Conservation (phyloP, 2,329 filamentous ascomycete genomes). For the Trichoderma oligosporum region DNA sequence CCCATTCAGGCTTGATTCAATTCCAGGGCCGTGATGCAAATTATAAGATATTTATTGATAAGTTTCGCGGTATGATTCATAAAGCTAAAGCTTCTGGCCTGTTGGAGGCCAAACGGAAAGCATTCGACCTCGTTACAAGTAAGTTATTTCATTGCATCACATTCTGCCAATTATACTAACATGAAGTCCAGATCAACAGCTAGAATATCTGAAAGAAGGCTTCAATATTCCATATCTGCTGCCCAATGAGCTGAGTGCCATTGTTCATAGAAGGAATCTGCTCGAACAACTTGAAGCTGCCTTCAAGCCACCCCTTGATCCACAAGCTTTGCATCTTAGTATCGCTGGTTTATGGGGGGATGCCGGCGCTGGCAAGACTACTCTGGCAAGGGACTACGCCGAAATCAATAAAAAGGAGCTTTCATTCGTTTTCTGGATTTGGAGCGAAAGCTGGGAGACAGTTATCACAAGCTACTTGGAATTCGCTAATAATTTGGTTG, state of each 20-base stretch:
- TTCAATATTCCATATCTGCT: slow-evolving; percentile 23
- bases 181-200: slow-evolving; percentile 18
- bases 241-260: slow-evolving; percentile 17
- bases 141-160: background rate
- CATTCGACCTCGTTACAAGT: slow-evolving; percentile 23
- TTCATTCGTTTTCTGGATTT: slow-evolving; percentile 29
- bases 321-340: slow-evolving; percentile 19
- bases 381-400: slow-evolving; percentile 26
- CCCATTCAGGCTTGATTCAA: slow-evolving; percentile 26
- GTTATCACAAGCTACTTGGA: slow-evolving; percentile 27
- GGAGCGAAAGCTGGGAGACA: slow-evolving; percentile 29
- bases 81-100: slow-evolving; percentile 19
- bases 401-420: slow-evolving; percentile 23
- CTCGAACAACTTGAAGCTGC: slow-evolving; percentile 23
- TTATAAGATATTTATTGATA: slow-evolving; percentile 25
- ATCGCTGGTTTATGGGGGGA: slow-evolving; percentile 27
- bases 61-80: slow-evolving; percentile 26
- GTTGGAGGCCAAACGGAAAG: slow-evolving; percentile 24
- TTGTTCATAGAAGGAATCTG: slow-evolving; percentile 22
- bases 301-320: slow-evolving; percentile 16
- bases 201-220: slow-evolving; percentile 22
- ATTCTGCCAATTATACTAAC: background rate
- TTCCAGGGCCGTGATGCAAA: slow-evolving; percentile 28
- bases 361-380: slow-evolving; percentile 26
- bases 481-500: slow-evolving; percentile 24